Percentiles rank a stretch among this genome's conserved stretches.
Conservation (phyloP, 2,329 filamentous ascomycete species). For the Colletotrichum tropicale region DNA sequence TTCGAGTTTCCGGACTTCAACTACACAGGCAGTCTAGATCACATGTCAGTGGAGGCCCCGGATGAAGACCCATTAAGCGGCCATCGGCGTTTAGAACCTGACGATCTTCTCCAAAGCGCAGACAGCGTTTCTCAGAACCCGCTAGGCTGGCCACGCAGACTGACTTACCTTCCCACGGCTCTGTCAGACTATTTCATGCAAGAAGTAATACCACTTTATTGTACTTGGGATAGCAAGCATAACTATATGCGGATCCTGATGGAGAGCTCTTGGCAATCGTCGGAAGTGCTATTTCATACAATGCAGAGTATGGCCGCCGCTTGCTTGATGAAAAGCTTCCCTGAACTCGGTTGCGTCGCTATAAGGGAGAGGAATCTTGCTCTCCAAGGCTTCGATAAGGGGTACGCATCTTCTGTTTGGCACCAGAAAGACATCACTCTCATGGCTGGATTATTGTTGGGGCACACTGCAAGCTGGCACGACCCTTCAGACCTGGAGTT, state of each 20-base stretch:
- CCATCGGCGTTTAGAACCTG: accelerated
- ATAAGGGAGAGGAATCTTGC: background rate
- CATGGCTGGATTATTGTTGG: background rate
- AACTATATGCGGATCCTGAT: background rate
- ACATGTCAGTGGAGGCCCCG: accelerated
- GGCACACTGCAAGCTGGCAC: background rate
- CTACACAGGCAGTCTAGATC: background rate
- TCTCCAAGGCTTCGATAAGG: background rate
- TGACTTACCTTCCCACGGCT: background rate
- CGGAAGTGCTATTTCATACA: background rate
- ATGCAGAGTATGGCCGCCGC: background rate
- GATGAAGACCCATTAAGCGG: accelerated
- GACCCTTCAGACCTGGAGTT: background rate
- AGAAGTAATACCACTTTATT: background rate
- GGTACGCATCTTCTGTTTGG: background rate
- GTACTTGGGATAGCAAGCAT: background rate
- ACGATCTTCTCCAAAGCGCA: background rate
- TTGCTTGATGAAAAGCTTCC: background rate
- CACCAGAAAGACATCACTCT: background rate
- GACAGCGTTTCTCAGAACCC: background rate
- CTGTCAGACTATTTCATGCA: background rate
- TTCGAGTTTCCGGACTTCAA: background rate
- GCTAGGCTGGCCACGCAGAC: background rate
- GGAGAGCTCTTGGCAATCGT: background rate
- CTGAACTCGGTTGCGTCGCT: background rate